Evolutionary conservation across 306 rosid genomes (phyloP), one percentile per base, ranked within the genome.

Genomic region (Quillaja saponaria): DNA sequence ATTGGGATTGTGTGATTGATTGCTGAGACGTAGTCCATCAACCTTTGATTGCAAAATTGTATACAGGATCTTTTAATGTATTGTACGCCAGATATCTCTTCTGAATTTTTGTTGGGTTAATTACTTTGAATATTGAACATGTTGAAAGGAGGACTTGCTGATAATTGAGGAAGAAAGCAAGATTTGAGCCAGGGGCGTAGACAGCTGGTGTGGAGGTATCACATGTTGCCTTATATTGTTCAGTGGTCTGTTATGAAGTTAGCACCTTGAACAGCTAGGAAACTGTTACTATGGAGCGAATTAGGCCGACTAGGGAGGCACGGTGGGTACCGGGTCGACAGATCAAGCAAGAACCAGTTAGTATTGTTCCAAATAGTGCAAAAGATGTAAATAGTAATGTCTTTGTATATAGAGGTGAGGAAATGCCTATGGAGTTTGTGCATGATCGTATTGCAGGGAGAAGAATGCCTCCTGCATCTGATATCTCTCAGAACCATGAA

Each of bases 201-300:
- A 61, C 14, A 18, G 7, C 51, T 52, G 33, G 31, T 25, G n/a
- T n/a, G n/a, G n/a, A n/a, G n/a, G n/a, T n/a, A n/a, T n/a, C n/a
- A n/a, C n/a, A n/a, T n/a, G n/a, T n/a, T 68, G 58, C 65, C 34
- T 51, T 7, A 17, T 64, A 41, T 60, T 63, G 38, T 53, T 41
- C 63, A 31, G 53, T 31, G 49, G 34, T 44, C 34, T 44, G 21
- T 65, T 58, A 59, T 50, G 77, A 19, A 72, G 18, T 58, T 82
- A 67, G 66, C 49, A 41, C 63, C 66, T 65, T 69, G 47, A 56
- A 69, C 45, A 49, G 56, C 48, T 54, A 60, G 53, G 64, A 34
- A 58, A 63, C 68, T 19, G 11, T 67, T 50, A 39, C 38, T 73
- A 64, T 77, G 87, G 81, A 82, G 55, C 76, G 67, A 55, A 75